phyloP scores from a whole-genome alignment of 2,329 filamentous ascomycete genomes.

The Aureobasidium sp. region DNA sequence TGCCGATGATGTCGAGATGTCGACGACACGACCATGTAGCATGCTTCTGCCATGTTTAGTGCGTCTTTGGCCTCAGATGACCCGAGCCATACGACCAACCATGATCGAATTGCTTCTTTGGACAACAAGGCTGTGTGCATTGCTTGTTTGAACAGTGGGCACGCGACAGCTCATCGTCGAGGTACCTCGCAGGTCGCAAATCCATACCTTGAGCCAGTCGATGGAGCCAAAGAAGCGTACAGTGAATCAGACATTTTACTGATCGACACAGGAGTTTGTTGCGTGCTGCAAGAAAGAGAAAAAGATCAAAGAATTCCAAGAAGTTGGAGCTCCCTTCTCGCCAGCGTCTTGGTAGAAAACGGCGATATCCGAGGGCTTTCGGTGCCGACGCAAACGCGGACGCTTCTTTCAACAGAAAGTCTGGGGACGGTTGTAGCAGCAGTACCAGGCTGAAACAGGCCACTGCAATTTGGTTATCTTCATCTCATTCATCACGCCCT shows the following conservation, averaged over 20 bases:
- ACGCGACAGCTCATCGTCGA: not conserved
- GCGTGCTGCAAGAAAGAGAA: not conserved
- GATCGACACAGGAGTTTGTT: not conserved
- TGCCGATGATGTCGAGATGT: not conserved
- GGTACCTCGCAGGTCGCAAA: not conserved
- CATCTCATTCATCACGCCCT: not conserved
- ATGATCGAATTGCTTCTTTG: not conserved
- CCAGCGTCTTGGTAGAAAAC: not conserved
- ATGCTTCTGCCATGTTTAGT: not conserved
- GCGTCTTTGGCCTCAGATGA: not conserved
- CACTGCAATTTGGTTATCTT: slow-evolving; percentile 11
- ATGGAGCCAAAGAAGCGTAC: no score
- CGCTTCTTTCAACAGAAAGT: not conserved
- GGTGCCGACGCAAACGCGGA: not conserved
- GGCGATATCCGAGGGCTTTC: slow-evolving; percentile 2
- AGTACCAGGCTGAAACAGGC: slow-evolving; percentile 11
- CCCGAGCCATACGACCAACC: not conserved
- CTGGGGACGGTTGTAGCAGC: not conserved
- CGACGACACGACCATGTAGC: not conserved
- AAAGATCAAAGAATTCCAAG: not conserved
- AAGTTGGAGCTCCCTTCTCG: not conserved
- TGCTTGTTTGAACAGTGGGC: not conserved
- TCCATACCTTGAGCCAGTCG: not conserved
- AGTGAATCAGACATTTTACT: no score
- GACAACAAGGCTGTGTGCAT: not conserved